These are phyloP conservation scores for Neofusicoccum kwambonambiense DNA, from an alignment of 2,329 filamentous ascomycete genomes.

Conservation along the genomic window DNA sequence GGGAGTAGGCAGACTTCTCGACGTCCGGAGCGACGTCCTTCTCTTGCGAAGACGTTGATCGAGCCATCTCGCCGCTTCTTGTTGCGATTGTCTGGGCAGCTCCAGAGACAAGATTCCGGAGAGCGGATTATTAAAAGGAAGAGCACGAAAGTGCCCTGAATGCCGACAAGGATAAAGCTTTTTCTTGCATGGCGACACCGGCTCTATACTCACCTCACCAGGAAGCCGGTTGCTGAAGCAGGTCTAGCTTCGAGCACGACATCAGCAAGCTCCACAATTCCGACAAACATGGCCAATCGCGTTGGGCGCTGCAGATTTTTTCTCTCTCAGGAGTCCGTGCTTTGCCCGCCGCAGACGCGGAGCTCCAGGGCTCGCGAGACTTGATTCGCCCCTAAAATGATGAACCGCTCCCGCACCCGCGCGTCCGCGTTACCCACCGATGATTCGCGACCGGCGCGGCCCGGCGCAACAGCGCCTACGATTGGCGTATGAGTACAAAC, in stretches of 20 bases:
- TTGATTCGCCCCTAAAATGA: background rate
- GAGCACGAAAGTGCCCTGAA: no score
- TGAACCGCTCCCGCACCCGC: no score
- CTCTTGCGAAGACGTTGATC: background rate
- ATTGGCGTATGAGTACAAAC: no score
- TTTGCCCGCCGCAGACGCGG: background rate
- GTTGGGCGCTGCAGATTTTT: background rate
- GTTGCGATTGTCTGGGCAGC: background rate
- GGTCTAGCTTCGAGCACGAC: background rate
- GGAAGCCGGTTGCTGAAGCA: background rate
- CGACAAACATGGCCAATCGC: background rate
- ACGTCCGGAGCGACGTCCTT: background rate
- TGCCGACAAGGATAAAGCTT: background rate
- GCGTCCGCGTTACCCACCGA: no score
- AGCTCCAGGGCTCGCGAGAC: background rate
- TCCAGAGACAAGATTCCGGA: background rate
- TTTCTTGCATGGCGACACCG: background rate
- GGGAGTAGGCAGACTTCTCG: background rate
- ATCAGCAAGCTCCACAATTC: background rate
- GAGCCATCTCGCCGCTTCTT: background rate
- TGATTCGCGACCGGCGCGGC: no score
- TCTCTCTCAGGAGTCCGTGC: background rate
- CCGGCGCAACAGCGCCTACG: no score
- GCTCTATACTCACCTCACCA: background rate
- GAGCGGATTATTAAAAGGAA: no score